Percentiles rank a stretch among this genome's conserved stretches.
These are phyloP conservation scores for Colletotrichum tropicale DNA, from an alignment of 2,329 filamentous ascomycete genomes.

Conservation along the genomic window DNA sequence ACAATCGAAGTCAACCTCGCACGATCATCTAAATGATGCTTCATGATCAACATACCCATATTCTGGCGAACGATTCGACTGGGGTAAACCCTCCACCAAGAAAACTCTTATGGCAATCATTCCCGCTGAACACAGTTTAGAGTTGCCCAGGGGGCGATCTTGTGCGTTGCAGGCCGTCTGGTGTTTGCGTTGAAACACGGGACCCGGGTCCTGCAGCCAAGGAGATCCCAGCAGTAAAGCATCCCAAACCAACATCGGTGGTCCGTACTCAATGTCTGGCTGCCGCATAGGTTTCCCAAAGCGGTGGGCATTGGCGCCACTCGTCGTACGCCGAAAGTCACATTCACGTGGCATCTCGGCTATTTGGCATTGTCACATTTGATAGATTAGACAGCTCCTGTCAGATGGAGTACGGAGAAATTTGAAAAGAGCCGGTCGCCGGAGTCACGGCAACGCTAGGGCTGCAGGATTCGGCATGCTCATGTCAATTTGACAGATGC, in stretches of 20 bases:
- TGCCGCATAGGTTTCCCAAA: background rate
- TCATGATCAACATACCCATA: background rate
- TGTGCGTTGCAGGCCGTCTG: background rate
- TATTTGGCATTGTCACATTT: background rate
- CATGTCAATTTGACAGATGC: background rate
- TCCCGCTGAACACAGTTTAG: background rate
- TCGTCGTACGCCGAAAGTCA: background rate
- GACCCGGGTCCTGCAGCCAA: background rate
- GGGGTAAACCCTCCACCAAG: background rate
- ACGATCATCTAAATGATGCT: background rate
- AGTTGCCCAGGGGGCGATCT: background rate
- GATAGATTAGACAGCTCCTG: background rate
- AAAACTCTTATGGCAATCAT: background rate
- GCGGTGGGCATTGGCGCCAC: background rate
- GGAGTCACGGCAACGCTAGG: background rate
- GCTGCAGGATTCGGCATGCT: background rate
- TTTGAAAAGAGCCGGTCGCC: background rate
- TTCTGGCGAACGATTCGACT: background rate
- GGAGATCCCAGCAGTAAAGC: background rate
- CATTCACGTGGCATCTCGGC: constrained; percentile 8
- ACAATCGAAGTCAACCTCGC: background rate
- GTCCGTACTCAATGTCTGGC: background rate
- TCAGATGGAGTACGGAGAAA: background rate
- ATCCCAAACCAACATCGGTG: background rate
- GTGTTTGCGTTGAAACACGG: constrained; percentile 1